A percentile compares a stretch with the other conserved stretches of the same genome.
Conservation (phyloP, 495 filamentous ascomycete species). For the Penicillium canescens region DNA sequence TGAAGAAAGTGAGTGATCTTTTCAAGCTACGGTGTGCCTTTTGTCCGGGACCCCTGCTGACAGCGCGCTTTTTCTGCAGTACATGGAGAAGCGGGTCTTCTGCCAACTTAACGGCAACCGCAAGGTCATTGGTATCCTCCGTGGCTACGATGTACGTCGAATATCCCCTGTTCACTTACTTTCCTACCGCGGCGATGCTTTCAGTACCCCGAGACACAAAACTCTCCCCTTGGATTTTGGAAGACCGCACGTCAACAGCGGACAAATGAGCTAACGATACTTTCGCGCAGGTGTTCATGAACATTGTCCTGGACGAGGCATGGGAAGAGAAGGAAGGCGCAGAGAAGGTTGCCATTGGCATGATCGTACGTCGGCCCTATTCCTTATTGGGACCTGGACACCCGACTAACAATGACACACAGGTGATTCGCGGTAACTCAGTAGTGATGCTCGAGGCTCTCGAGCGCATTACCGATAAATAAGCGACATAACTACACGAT, state of each 20-base stretch:
- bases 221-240: not conserved
- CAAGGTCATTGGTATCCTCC: slow-evolving; percentile 91
- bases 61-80: slow-evolving; percentile 55
- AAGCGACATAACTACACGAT: slow-evolving; percentile 18
- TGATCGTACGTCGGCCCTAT: slow-evolving; percentile 66
- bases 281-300: slow-evolving; percentile 81
- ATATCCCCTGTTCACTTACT: not conserved
- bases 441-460: slow-evolving; percentile 90
- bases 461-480: slow-evolving; percentile 59
- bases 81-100: slow-evolving; percentile 98
- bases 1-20: slow-evolving; percentile 77
- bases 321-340: slow-evolving; percentile 91
- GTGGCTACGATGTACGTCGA: slow-evolving; percentile 87
- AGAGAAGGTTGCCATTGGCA: slow-evolving; percentile 88
- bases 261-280: slow-evolving; percentile 5
- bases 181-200: not conserved
- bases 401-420: slow-evolving; percentile 6
- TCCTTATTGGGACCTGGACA: not conserved
- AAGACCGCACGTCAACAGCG: not conserved
- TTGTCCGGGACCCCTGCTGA: slow-evolving; percentile 10
- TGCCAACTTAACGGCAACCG: slow-evolving; percentile 96
- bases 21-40: not conserved
- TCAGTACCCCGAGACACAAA: too few relatives aligned
- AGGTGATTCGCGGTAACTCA: slow-evolving; percentile 88
- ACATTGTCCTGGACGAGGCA: slow-evolving; percentile 97